These are phyloP conservation scores for Larix kaempferi DNA, from an alignment of 75 land plant genomes.

Conservation along the genomic window DNA sequence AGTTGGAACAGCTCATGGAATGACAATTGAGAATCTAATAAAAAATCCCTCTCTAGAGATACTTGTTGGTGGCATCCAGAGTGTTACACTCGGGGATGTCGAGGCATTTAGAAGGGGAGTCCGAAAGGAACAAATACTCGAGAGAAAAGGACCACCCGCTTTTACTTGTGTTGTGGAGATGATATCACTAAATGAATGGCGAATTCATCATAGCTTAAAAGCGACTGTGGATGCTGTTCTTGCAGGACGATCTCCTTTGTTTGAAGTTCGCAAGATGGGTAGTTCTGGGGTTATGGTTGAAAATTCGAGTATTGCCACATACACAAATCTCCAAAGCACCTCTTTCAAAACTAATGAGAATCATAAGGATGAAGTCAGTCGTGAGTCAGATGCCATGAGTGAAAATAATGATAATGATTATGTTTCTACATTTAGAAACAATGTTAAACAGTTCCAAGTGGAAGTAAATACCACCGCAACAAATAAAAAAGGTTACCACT, in stretches of 20 bases:
- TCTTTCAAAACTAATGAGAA: constrained; percentile 5
- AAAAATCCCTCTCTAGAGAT: constrained; percentile 67
- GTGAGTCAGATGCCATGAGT: constrained; percentile 12
- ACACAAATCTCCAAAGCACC: not conserved
- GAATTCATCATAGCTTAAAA: constrained; percentile 50
- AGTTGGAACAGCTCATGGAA: constrained; percentile 74
- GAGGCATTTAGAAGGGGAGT: constrained; percentile 63
- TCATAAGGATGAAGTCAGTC: not conserved
- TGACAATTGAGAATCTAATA: constrained; percentile 64
- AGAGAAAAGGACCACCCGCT: constrained; percentile 63
- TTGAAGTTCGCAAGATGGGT: constrained; percentile 63
- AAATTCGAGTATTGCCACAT: not conserved
- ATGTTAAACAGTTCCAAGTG: constrained; percentile 7
- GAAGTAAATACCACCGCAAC: too few species aligned
- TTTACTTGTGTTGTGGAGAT: constrained; percentile 61
- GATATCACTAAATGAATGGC: constrained; percentile 54
- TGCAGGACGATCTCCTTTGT: constrained; percentile 60
- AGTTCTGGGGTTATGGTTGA: not conserved
- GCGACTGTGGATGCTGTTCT: constrained; percentile 66
- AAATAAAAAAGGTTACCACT: too few species aligned
- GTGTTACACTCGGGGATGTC: constrained; percentile 72
- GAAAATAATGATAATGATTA: constrained; percentile 19
- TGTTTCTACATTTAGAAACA: constrained; percentile 20
- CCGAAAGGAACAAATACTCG: constrained; percentile 62
- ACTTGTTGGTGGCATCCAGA: constrained; percentile 69